Base-by-base conservation (phyloP, 805 yeast genomes). In the Candida qinlingensis region DNA sequence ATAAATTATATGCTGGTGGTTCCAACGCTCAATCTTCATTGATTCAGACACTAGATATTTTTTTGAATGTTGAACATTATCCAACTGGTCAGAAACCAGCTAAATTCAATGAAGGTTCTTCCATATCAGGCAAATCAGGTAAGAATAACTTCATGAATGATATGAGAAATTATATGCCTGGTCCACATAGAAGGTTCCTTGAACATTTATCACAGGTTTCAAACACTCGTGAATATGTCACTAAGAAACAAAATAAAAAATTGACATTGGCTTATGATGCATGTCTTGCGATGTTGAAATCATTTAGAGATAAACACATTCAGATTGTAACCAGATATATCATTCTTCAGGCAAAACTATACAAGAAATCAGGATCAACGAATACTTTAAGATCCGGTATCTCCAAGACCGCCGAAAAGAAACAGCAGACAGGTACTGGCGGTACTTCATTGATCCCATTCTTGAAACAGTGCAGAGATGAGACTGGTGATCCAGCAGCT, bases 401-500 rank as follows among this genome's bases (percentile, higher is more conserved):
- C 42, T 71, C 61, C 59, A 79, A 76, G 57, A 63, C 72, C 35
- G 75, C 72, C 53, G 73, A 71, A 40, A 73, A 74, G 50, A 75
- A 72, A 39, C 84, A 78, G 49, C 80, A 77, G 54, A 79, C 80
- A 57, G 97, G 98, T 12, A 91, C 98, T 1, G 98, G 98, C 25
- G 97, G 98, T 41, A 91, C 97, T 0, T 83, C 95, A 1, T 73
- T 91, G 59, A 76, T 91, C 50, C 96, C 97, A 29, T 92, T 91
- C 69, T 75, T 91, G 63, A 91, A 90, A 66, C 97, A 92, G 67
- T 92, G 97, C 57, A 79, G 97, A 65, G 97, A 91, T 68, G 97
- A 91, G 64, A 91, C 97, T 3, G 96, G 96, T 39, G 94, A 86
- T 58, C 80, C 90, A 10, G 96, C 97, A 26, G 96, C 96, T 28